phyloP scores from a whole-genome alignment of 306 rosid species.

The Sicyos edulis region DNA sequence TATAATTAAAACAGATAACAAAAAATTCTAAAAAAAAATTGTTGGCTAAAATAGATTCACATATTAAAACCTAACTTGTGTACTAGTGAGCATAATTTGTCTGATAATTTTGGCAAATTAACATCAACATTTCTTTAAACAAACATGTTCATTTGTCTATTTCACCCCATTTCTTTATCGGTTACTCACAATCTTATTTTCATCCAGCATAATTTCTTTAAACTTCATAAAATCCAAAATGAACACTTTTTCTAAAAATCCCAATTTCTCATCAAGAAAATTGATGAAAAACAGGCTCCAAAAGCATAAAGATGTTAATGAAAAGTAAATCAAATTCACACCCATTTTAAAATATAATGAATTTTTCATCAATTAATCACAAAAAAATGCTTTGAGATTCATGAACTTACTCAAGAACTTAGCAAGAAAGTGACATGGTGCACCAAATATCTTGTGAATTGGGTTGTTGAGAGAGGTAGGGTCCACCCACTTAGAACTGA shows the following conservation, averaged over 20 bases:
- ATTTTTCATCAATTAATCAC: not conserved
- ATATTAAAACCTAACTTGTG: too few species aligned
- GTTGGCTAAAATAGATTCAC: too few species aligned
- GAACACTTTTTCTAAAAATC: not conserved
- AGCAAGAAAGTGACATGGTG: not conserved
- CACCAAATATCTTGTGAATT: not conserved
- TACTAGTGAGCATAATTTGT: too few species aligned
- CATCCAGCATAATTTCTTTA: not conserved
- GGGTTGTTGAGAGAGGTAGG: slow-evolving; percentile 11
- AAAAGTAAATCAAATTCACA: not conserved
- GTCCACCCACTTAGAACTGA: not conserved
- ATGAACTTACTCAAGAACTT: not conserved
- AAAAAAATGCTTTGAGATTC: not conserved
- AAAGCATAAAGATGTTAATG: not conserved
- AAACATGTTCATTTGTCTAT: not conserved
- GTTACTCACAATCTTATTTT: not conserved
- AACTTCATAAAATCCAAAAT: not conserved
- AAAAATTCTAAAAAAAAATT: too few species aligned
- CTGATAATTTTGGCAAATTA: too few species aligned
- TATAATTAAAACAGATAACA: too few species aligned
- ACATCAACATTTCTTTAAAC: not conserved
- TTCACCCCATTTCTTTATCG: not conserved
- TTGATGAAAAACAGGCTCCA: not conserved
- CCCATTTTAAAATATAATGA: not conserved
- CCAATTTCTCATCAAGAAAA: not conserved